Evolutionary conservation across 352 stramenopile genomes (phyloP), one percentile per base, ranked within the genome.

Genomic region (Pythium utonaiense): DNA sequence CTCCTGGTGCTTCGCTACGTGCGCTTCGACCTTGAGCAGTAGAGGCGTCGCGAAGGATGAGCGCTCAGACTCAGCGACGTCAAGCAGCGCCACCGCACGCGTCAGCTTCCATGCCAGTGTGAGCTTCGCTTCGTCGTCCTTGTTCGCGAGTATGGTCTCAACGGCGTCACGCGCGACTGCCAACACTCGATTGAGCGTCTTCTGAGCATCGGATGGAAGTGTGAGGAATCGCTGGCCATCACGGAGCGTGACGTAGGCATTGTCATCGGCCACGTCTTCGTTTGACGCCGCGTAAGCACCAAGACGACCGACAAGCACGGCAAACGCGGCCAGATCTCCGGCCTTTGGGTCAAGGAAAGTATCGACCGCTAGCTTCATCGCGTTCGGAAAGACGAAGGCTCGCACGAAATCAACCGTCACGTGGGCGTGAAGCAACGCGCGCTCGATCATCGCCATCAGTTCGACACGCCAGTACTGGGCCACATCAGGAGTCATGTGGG

Each of bases 61-160:
- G 25, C 88, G 25, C 25, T 84, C 70, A 10, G 54, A 53, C 31
- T 72, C 58, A 25, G 83, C 42, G 14, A 87, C 36, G 13, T 73
- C 69, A 17, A 91, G 40, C 12, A 86, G 40, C 19, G 82, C 73
- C 19, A 91, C 65, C 3, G 77, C 75, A 25, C 83, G 80, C 49
- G 72, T 84, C 30, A 86, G 78, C 58, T 89, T 88, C 83, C 83
- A 93, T n/a, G 68, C 73, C 27, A 81, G n/a, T n/a, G 77, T 71
- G 9, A 90, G 50, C 40, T 53, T 62, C 10, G 50, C 50, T 7
- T 25, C 27, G 14, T 75, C 57, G 0, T 30, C 51, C 16, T 66
- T 21, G 0, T 64, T n/a, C 10, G 57, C 25, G 14, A 70, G 24
- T 2, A 57, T 45, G 1, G 50, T 30, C 2, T 67, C 27, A 0